Evolutionary conservation across 2,329 filamentous ascomycete genomes (phyloP).

Genomic region (Fusarium poae): DNA sequence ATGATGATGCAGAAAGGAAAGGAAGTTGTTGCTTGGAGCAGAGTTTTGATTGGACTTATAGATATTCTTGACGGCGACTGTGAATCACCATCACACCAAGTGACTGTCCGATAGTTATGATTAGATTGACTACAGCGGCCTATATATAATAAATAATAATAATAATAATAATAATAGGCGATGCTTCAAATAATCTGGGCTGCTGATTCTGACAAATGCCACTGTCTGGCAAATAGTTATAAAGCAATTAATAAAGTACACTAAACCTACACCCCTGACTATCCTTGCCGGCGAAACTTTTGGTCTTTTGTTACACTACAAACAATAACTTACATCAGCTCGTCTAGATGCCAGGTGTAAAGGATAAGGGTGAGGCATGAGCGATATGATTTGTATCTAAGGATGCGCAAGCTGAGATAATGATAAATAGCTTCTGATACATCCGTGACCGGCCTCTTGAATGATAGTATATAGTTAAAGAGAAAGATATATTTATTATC

Average conservation of each 20-base stretch:
- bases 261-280: not conserved
- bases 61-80: not conserved
- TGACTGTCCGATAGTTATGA: not conserved
- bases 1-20: not conserved
- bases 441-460: not conserved
- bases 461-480: not conserved
- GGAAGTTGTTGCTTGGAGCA: not conserved
- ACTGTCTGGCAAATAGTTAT: not conserved
- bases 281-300: not conserved
- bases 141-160: too few relatives aligned
- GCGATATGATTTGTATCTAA: constrained; percentile 21
- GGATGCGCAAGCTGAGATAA: constrained; percentile 37
- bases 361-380: not conserved
- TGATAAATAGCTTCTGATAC: constrained; percentile 2
- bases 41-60: constrained; percentile 6
- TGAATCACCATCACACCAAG: constrained; percentile 17
- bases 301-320: not conserved
- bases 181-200: not conserved
- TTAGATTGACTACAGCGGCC: too few relatives aligned
- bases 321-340: not conserved
- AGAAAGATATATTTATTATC: not conserved
- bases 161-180: too few relatives aligned
- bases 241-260: constrained; percentile 8
- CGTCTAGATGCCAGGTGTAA: not conserved
- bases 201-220: not conserved